Conservation (phyloP, 768 basidiomycete species). For the Macrocybe gigantea region DNA sequence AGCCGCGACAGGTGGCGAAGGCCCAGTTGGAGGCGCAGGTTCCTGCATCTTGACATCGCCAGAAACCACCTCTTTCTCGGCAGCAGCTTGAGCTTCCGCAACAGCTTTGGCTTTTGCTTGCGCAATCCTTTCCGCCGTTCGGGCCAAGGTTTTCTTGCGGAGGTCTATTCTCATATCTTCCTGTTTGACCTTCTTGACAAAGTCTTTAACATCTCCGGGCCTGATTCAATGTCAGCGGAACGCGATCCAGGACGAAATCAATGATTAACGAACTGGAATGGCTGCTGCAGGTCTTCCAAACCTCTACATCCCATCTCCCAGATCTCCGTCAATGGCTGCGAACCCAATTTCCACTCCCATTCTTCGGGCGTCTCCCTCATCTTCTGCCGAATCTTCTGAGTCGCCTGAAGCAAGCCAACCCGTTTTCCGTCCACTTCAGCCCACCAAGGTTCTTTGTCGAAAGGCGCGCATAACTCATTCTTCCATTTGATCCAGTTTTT, state of each 20-base stretch:
- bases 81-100: conserved; percentile 14
- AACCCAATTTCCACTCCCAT: conserved; percentile 64
- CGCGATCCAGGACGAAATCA: not conserved
- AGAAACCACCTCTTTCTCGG: conserved; percentile 8
- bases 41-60: conserved; percentile 6
- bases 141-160: conserved; percentile 36
- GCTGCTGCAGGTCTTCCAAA: conserved; percentile 53
- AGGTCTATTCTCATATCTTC: conserved; percentile 59
- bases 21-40: not conserved
- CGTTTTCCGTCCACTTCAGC: conserved; percentile 40
- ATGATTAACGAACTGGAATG: conserved; percentile 50
- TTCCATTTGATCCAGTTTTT: conserved; percentile 92
- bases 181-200: conserved; percentile 62
- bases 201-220: conserved; percentile 70
- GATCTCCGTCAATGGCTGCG: conserved; percentile 68
- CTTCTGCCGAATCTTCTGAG: conserved; percentile 40
- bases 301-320: conserved; percentile 80
- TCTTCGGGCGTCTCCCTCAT: conserved; percentile 54
- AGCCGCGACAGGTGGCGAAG: too few relatives aligned
- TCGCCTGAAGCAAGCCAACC: conserved; percentile 59
- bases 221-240: conserved; percentile 25
- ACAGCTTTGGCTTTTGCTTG: conserved; percentile 21
- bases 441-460: conserved; percentile 68
- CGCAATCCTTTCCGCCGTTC: conserved; percentile 21
- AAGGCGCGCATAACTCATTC: conserved; percentile 72